Percentiles rank a stretch among this genome's conserved stretches.
Conservation (phyloP, 176 grass and related monocot genomes). For the Phoenix roebelenii region DNA sequence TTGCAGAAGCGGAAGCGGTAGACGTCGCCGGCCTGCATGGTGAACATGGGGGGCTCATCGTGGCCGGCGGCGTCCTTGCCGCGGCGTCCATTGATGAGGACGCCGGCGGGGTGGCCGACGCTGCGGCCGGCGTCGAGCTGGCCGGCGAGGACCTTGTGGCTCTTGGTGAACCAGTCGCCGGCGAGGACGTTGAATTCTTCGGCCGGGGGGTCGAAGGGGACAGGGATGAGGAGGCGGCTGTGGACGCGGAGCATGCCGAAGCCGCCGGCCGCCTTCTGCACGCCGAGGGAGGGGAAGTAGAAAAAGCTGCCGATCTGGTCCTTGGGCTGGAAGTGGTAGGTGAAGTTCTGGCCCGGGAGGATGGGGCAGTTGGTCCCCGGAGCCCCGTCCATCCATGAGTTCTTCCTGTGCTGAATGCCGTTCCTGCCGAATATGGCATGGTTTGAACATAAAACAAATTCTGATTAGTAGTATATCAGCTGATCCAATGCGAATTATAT, state of each 20-base stretch:
- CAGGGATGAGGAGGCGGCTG: neutral
- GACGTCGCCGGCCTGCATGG: no score
- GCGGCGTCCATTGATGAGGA: no score
- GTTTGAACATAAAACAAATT: no score
- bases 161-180: neutral
- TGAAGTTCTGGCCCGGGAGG: neutral
- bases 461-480: no score
- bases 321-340: slow-evolving; percentile 12
- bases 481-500: no score
- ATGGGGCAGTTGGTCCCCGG: slow-evolving; percentile 2
- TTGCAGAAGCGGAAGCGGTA: no score
- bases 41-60: no score
- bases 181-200: slow-evolving; percentile 1
- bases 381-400: neutral
- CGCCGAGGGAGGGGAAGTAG: neutral
- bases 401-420: neutral
- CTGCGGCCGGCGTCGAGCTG: no score
- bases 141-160: neutral
- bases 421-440: neutral
- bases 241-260: neutral
- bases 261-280: slow-evolving; percentile 1
- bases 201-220: neutral
- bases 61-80: no score
- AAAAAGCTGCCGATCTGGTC: slow-evolving; percentile 29
- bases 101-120: no score